These are phyloP conservation scores for Oryza glumipatula DNA, from an alignment of 176 grass and related monocot species.

Conservation along the genomic window DNA sequence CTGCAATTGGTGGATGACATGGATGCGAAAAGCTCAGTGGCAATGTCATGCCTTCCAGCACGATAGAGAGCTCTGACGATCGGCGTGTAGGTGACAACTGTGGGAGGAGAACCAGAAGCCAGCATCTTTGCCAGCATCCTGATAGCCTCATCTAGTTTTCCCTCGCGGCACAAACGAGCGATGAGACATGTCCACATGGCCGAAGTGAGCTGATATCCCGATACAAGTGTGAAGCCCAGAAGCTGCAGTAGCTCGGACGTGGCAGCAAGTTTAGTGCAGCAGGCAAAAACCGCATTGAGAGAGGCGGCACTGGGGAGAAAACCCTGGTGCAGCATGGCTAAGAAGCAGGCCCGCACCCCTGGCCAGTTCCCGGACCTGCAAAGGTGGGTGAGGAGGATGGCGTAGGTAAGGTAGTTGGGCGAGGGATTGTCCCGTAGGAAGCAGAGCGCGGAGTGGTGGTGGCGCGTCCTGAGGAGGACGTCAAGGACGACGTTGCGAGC, in stretches of 20 bases:
- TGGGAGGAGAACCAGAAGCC: slow-evolving; percentile 52
- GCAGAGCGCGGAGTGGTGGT: slow-evolving; percentile 36
- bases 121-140: slow-evolving; percentile 64
- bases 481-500: slow-evolving; percentile 79
- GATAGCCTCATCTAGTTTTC: slow-evolving; percentile 61
- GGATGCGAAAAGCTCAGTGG: slow-evolving; percentile 46
- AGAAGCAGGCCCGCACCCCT: slow-evolving; percentile 41
- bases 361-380: slow-evolving; percentile 63
- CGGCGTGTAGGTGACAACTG: slow-evolving; percentile 75
- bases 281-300: slow-evolving; percentile 54
- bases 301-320: slow-evolving; percentile 56
- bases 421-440: slow-evolving; percentile 41
- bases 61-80: slow-evolving; percentile 66
- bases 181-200: slow-evolving; percentile 86
- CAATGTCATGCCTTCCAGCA: slow-evolving; percentile 58
- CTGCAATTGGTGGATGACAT: slow-evolving; percentile 64
- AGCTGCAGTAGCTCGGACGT: slow-evolving; percentile 64
- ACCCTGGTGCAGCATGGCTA: slow-evolving; percentile 54
- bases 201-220: slow-evolving; percentile 46
- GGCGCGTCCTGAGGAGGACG: slow-evolving; percentile 63
- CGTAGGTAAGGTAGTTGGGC: slow-evolving; percentile 84
- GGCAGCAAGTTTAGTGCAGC: slow-evolving; percentile 65
- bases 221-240: slow-evolving; percentile 57
- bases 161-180: slow-evolving; percentile 50
- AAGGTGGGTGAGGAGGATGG: slow-evolving; percentile 65